Conservation (phyloP, 83 land plant species). For the Larix sibirica region DNA sequence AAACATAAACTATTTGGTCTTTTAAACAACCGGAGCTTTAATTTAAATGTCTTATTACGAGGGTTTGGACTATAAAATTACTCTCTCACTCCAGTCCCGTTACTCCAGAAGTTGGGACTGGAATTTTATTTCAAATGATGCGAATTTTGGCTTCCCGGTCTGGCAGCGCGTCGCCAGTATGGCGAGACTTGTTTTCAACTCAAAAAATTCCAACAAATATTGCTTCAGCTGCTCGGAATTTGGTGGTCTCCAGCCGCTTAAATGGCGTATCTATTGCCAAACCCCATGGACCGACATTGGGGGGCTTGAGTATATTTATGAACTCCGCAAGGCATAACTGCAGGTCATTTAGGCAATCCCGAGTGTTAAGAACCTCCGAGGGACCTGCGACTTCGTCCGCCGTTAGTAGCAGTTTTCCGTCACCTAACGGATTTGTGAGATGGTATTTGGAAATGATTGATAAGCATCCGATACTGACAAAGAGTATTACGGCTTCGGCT, state of each 20-base stretch:
- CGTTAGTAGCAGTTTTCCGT: neutral
- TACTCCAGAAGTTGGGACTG: too few relatives aligned
- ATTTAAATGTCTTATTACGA: too few relatives aligned
- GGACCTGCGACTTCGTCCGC: slow-evolving; percentile 11
- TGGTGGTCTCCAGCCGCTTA: neutral
- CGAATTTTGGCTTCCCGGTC: neutral
- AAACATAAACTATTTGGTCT: too few relatives aligned
- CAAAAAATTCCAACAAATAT: neutral
- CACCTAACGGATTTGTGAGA: slow-evolving; percentile 33
- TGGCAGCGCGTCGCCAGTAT: neutral
- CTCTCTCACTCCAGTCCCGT: too few relatives aligned
- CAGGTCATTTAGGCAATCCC: slow-evolving; percentile 3
- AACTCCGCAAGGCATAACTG: neutral
- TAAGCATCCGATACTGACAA: slow-evolving; percentile 60
- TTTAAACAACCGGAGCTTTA: too few relatives aligned
- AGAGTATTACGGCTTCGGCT: slow-evolving; percentile 60
- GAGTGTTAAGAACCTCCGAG: neutral
- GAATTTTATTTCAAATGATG: neutral
- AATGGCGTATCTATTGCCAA: neutral
- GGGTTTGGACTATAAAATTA: too few relatives aligned
- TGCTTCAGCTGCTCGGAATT: neutral
- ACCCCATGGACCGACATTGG: neutral
- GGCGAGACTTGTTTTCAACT: neutral
- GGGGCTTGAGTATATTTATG: neutral
- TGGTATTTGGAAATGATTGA: slow-evolving; percentile 75